Base-by-base conservation (phyloP, 805 yeast genomes). In the Diddensiella caesifluorescens region DNA sequence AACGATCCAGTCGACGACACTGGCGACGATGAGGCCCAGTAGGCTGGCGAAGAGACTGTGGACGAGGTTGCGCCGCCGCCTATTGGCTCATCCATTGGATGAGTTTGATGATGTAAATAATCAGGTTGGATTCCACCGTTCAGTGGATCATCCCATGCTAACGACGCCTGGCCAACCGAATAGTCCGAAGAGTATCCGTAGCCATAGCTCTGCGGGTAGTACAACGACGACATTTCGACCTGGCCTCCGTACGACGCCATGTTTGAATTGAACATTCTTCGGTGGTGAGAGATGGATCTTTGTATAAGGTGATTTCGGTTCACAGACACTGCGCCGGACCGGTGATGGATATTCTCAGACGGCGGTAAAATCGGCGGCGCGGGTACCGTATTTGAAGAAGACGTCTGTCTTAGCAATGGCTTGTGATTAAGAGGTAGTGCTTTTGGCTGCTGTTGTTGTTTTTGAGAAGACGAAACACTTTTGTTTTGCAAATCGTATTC, bases 31-130 rank as follows among this genome's bases (percentile, higher is more conserved):
- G 39, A 21, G 5, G 44, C 32, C 44, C 44, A 39, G 3, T 15
- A n/a, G n/a, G 35, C 30, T n/a, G 42, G 42, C 4, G 42, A 39
- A 7, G 43, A 39, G 12, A 27, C 41, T 16, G 28, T 25, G 10
- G 43, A 33, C n/a, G 40, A 13, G 27, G 7, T 27, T 5, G 32
- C 6, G 18, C 21, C 12, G 4, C 22, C 19, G 7, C 28, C 31
- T 10, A 15, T 9, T 3, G 27, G 18, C 6, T 41, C 44, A n/a
- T 41, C 44, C 12, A 31, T 16, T 31, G 35, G 44, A 25, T 22
- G 16, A n/a, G 22, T 7, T 23, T 23, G 27, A 23, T 23, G 27
- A 9, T 23, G 27, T 29, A 29, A 29, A 29, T 41, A 36, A 19
- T 41, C 38, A 6, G 44, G 44, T 16, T 41, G 25, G 7, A 41